phyloP scores from a whole-genome alignment of 495 filamentous ascomycete genomes.

The Symbiotaphrina buchneri region DNA sequence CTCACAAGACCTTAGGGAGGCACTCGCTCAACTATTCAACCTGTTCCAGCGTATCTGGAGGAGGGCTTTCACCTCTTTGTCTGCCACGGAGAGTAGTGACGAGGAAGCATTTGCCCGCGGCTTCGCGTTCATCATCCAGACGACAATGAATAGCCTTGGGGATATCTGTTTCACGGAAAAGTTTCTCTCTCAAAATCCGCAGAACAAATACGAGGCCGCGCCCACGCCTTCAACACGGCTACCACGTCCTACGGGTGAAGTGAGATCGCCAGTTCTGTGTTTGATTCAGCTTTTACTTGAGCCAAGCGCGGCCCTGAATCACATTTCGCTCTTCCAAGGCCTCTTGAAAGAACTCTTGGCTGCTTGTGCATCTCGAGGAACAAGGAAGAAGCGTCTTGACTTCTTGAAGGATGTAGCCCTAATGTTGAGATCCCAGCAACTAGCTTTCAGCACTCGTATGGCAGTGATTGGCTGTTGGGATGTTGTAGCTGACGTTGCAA shows the following conservation, averaged over 20 bases:
- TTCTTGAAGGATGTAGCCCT: constrained; percentile 20
- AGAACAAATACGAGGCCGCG: constrained; percentile 15
- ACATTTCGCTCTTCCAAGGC: constrained; percentile 11
- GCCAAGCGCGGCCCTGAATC: constrained; percentile 7
- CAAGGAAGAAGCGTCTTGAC: constrained; percentile 21
- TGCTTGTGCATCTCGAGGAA: constrained; percentile 7
- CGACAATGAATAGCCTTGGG: constrained; percentile 42
- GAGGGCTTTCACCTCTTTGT: constrained; percentile 9
- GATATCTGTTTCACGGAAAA: constrained; percentile 61
- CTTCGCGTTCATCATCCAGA: constrained; percentile 32
- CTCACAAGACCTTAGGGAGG: constrained; percentile 56
- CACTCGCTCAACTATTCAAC: constrained; percentile 46
- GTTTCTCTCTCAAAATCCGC: constrained; percentile 24
- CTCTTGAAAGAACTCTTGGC: constrained; percentile 8
- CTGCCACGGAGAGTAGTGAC: constrained; percentile 5
- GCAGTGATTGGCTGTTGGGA: too few species aligned
- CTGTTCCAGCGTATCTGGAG: constrained; percentile 47
- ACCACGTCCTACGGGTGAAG: constrained; percentile 15
- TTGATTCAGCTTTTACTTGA: constrained; percentile 16
- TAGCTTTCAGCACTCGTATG: too few species aligned
- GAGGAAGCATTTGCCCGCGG: constrained; percentile 31
- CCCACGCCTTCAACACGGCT: constrained; percentile 28
- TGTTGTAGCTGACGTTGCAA: too few species aligned
- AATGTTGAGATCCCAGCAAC: too few species aligned
- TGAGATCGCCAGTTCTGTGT: constrained; percentile 14